phyloP scores from a whole-genome alignment of 306 rosid genomes.

The Cyclanthera cordifolia region DNA sequence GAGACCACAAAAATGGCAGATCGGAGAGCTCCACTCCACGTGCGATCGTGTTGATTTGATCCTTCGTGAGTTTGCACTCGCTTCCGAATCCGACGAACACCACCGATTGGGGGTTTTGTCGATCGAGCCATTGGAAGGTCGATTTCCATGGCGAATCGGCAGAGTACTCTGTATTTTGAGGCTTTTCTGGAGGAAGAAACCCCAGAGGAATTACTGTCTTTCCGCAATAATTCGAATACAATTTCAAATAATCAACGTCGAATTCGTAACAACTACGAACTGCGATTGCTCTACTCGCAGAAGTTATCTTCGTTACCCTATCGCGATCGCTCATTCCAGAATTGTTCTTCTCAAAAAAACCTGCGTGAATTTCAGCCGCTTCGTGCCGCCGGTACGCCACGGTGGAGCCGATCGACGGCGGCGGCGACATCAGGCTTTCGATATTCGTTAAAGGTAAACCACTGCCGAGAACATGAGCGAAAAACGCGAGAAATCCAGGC shows the following conservation, averaged over 20 bases:
- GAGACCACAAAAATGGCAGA: background rate
- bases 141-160: background rate
- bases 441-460: background rate
- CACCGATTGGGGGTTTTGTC: constrained; percentile 20
- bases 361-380: background rate
- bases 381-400: background rate
- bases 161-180: background rate
- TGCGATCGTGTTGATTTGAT: constrained; percentile 22
- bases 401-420: background rate
- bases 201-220: background rate
- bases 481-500: constrained; percentile 1
- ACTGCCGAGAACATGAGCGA: background rate
- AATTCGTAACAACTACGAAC: background rate
- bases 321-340: background rate
- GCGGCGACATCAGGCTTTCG: background rate
- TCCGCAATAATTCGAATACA: background rate
- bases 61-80: constrained; percentile 25
- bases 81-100: constrained; percentile 37
- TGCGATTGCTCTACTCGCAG: background rate
- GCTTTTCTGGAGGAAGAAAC: background rate
- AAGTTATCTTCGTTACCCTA: background rate
- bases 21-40: background rate
- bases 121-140: background rate
- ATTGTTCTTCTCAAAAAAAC: background rate
- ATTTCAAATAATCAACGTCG: background rate